Evolutionary conservation across 2,329 filamentous ascomycete species (phyloP).

Genomic region (Sarocladiaceae sp.): DNA sequence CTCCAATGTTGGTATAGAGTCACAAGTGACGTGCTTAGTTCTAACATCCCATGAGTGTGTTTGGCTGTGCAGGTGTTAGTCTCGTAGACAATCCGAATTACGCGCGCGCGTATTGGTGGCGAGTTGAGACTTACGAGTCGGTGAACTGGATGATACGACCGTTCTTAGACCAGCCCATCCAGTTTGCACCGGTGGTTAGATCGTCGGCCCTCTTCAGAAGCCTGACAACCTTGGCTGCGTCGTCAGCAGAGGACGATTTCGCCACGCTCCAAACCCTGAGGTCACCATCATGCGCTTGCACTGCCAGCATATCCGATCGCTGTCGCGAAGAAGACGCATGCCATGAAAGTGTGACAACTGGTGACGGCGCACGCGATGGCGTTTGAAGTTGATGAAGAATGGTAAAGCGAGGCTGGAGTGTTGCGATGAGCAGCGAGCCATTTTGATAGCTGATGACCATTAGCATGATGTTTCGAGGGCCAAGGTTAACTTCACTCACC

Average conservation of each 20-base stretch:
- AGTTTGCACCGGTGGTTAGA: conserved; percentile 70
- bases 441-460: conserved; percentile 70
- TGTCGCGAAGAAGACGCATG: conserved; percentile 94
- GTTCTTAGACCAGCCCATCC: conserved; percentile 98
- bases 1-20: conserved; percentile 78
- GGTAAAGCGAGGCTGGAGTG: conserved; percentile 83
- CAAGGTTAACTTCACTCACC: conserved; percentile 46
- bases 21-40: conserved; percentile 93
- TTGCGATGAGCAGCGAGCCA: conserved; percentile 85
- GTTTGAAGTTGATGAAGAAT: conserved; percentile 84
- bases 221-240: conserved; percentile 82
- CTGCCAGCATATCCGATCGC: conserved; percentile 96
- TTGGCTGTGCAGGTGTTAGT: conserved; percentile 52
- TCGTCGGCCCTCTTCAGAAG: conserved; percentile 76
- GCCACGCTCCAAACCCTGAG: conserved; percentile 94
- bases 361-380: conserved; percentile 75
- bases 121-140: conserved; percentile 63
- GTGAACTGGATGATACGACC: conserved; percentile 90
- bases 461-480: conserved; percentile 6
- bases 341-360: conserved; percentile 84
- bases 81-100: conserved; percentile 25
- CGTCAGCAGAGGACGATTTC: conserved; percentile 64
- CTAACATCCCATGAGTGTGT: conserved; percentile 94
- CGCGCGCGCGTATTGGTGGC: conserved; percentile 38
- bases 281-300: conserved; percentile 87